Conservation (phyloP, 257 asterid species). For the Agastache rugosa region DNA sequence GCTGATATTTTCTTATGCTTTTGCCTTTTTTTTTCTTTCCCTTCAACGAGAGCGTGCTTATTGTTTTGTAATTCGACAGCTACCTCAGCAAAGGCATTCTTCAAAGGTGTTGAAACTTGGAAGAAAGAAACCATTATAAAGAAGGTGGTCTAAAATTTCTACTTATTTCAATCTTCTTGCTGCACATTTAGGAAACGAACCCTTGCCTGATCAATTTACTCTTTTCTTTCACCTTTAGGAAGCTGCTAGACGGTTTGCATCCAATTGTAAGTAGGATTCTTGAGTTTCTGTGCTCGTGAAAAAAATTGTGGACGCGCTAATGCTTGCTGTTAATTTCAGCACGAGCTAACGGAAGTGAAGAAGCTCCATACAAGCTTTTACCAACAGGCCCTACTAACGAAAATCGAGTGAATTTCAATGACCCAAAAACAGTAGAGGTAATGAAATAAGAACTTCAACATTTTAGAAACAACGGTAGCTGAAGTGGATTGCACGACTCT, state of each 20-base stretch:
- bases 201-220: slow-evolving; percentile 10
- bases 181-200: neutral
- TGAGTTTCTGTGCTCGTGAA: neutral
- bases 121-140: slow-evolving; percentile 58
- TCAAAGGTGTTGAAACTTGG: slow-evolving; percentile 65
- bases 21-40: neutral
- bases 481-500: slow-evolving; percentile 23
- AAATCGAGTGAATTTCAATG: slow-evolving; percentile 37
- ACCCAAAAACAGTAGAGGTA: slow-evolving; percentile 47
- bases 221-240: slow-evolving; percentile 44
- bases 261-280: slow-evolving; percentile 46
- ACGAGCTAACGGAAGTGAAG: slow-evolving; percentile 45
- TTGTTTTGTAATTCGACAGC: slow-evolving; percentile 37
- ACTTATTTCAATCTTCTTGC: slow-evolving; percentile 3
- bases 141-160: slow-evolving; percentile 39
- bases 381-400: slow-evolving; percentile 47
- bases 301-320: neutral
- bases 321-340: slow-evolving; percentile 27
- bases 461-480: neutral
- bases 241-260: slow-evolving; percentile 48
- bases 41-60: slow-evolving; percentile 15
- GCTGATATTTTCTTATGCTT: neutral
- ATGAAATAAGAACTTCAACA: slow-evolving; percentile 3
- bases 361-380: slow-evolving; percentile 51
- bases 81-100: slow-evolving; percentile 62